These are phyloP conservation scores for Suhomyces wounanorum DNA, from an alignment of 1,139 yeast species.

Conservation along the genomic window DNA sequence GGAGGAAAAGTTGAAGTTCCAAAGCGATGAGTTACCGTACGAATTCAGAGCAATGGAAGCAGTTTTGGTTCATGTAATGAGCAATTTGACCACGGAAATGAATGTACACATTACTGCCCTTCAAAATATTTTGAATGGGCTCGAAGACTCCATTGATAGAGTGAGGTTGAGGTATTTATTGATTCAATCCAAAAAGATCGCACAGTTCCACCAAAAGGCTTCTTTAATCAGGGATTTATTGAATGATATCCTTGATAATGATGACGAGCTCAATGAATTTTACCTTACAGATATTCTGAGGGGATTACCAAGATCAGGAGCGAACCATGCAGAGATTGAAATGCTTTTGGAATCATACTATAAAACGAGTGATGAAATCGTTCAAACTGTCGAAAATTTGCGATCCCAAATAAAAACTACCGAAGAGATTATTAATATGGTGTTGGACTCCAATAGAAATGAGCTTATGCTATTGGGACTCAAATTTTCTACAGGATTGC, in stretches of 20 bases:
- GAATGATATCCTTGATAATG: slow-evolving; percentile 42
- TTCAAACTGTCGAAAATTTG: slow-evolving; percentile 46
- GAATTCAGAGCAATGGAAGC: slow-evolving; percentile 50
- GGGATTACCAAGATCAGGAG: slow-evolving; percentile 29
- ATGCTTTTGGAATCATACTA: slow-evolving; percentile 46
- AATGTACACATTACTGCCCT: slow-evolving; percentile 46
- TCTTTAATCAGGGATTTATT: slow-evolving; percentile 42
- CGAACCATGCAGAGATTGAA: slow-evolving; percentile 47
- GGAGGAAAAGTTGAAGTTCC: slow-evolving; percentile 27
- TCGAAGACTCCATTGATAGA: slow-evolving; percentile 45
- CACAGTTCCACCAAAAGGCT: slow-evolving; percentile 48
- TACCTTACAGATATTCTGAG: slow-evolving; percentile 36
- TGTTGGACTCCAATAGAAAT: slow-evolving; percentile 49
- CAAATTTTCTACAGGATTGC: slow-evolving; percentile 43
- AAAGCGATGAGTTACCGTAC: slow-evolving; percentile 36
- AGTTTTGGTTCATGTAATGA: slow-evolving; percentile 40
- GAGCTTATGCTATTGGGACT: slow-evolving; percentile 50
- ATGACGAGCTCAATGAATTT: slow-evolving; percentile 43
- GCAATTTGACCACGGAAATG: slow-evolving; percentile 45
- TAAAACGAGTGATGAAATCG: slow-evolving; percentile 47
- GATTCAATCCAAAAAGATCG: slow-evolving; percentile 46
- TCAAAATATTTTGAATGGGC: slow-evolving; percentile 36
- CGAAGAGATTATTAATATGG: slow-evolving; percentile 49
- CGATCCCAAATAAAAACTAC: slow-evolving; percentile 46
- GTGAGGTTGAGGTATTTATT: slow-evolving; percentile 41